Evolutionary conservation across 2,329 filamentous ascomycete genomes (phyloP), one percentile per base, ranked within the genome.

Genomic region (Dothideomycetidae sp.): DNA sequence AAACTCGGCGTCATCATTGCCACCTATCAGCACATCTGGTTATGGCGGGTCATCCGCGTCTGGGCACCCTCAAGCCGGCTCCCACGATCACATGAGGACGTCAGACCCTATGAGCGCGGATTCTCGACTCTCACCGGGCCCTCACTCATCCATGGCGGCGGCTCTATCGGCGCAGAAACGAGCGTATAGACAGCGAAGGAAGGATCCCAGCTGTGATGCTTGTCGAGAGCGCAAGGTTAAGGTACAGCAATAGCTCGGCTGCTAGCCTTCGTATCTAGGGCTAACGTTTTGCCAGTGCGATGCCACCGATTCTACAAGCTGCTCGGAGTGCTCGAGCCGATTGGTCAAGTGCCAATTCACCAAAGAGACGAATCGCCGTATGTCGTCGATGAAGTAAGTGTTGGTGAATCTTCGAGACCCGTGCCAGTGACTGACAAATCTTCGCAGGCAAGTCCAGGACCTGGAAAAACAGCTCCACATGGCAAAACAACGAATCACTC

Each of bases 271-370:
- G 11, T 12, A 17, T 26, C 10, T 17, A 13, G 26, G 30, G 37
- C 48, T 19, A 47, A 40, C 32, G 23, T 32, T 42, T 32, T n/a
- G 26, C 14, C 45, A 75, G 70, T 98, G 90, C 58, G 90, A 98
- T 64, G 90, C 90, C 19, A 96, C 90, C 11, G 90, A 96, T 56
- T 93, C 83, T 12, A 78, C 82, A 9, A 93, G 88, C 60, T 98
- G 90, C 58, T 94, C 90, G 2, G 90, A 98, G 61, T 98, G 90
- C 62, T 90, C 84, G 3, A 94, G 86, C 56, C 78, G 90, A 46
- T 92, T 88, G 54, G 88, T 96, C 46, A 93, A 92, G 58, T 98
- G 90, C 55, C 88, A 96, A 54, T 98, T 98, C 56, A 98, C 90
- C 34, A 98, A 98, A 62, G 90, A 98, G 60, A 98, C 90, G 10